phyloP scores from a whole-genome alignment of 306 rosid genomes.

The Macrotyloma uniflorum region DNA sequence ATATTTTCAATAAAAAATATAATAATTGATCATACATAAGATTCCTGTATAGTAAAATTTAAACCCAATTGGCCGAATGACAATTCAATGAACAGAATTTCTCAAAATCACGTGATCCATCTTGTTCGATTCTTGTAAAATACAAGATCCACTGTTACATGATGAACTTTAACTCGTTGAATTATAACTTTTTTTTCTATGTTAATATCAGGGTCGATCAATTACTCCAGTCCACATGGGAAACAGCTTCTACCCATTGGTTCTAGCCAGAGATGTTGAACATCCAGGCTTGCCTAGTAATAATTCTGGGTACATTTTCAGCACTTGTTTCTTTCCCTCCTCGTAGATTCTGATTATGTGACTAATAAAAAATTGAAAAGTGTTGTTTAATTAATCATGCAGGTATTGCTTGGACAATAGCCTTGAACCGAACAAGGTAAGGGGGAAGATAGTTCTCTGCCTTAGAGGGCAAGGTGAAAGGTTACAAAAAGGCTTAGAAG shows the following conservation, averaged over 20 bases:
- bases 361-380: neutral
- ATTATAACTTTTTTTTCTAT: neutral
- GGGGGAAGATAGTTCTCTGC: conserved; percentile 85
- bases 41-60: neutral
- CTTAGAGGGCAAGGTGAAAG: conserved; percentile 68
- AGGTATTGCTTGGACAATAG: conserved; percentile 71
- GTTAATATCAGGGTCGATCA: conserved; percentile 65
- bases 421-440: conserved; percentile 61
- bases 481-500: conserved; percentile 70
- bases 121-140: neutral
- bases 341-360: neutral
- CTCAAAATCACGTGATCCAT: too few relatives aligned
- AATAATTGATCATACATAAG: neutral
- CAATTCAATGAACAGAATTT: too few relatives aligned
- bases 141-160: neutral
- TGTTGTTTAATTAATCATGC: conserved; percentile 31
- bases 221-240: conserved; percentile 65
- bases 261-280: conserved; percentile 62
- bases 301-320: conserved; percentile 47
- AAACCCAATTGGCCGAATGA: neutral
- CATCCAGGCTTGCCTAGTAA: conserved; percentile 37
- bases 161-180: neutral
- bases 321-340: neutral
- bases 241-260: conserved; percentile 57
- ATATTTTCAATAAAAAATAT: neutral